Evolutionary conservation across 805 yeast species (phyloP), one percentile per base, ranked within the genome.

Genomic region (Pichia manshurica): DNA sequence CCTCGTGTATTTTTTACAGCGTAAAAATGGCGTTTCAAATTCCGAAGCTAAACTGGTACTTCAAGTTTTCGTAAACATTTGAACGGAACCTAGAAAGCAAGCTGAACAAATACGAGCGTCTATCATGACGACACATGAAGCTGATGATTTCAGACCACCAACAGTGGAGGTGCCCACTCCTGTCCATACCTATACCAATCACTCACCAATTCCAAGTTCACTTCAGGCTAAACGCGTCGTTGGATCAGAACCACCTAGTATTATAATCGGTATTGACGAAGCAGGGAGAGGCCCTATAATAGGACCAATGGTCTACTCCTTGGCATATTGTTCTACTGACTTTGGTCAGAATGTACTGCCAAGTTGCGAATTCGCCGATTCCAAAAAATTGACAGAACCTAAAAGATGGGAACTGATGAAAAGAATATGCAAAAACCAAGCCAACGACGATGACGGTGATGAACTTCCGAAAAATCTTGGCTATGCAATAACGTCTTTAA

Each of bases 241-340:
- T 10, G 22, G 22, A 8, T 17, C 35, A 4, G 21, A 13, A 25
- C 46, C 45, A 17, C 19, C 21, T 9, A 32, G 21, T 13, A 44
- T 48, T 13, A 73, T 82, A 8, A 65, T 93, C 10, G 99, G 99
- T 1, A 96, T 93, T 1, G 99, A 93, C 64, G 99, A 93, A 63
- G 99, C 99, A 0, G 99, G 99, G 1, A 74, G 99, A 55, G 99
- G 99, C 0, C 99, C 99, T 0, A 97, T 95, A 0, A 59, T 95
- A 36, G 99, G 99, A 0, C 95, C 98, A 0, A 93, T 93, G 99
- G 99, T 93, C 2, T 93, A 93, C 60, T 96, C 96, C 3, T 71
- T 88, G 6, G 81, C 93, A 3, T 93, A 88, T 61, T 82, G 95
- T 53, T 65, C 81, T 12, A 72, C 74, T 42, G 63, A 68, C 0